Evolutionary conservation across 2,329 filamentous ascomycete genomes (phyloP), one percentile per base, ranked within the genome.

Genomic region (Chrysosporium keratinophilum): DNA sequence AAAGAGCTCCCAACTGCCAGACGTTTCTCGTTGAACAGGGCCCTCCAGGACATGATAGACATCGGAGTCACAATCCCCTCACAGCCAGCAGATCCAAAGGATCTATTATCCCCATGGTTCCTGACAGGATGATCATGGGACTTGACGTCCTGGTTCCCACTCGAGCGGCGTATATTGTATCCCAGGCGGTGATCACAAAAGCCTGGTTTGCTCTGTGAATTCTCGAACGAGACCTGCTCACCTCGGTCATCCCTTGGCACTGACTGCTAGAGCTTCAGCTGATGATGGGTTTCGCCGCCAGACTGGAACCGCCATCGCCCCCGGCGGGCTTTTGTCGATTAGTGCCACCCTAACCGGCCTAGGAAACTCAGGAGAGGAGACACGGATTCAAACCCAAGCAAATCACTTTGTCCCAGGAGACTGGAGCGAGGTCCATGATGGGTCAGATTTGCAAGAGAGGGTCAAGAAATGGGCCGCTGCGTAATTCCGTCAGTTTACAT

Each of bases 381-480:
- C 19, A 10, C 5, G 17, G 14, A 49, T 15, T 31, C 17, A 40
- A 40, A 40, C 39, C n/a, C 19, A 48, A n/a, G 6, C 12, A 28
- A 34, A 50, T 42, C 48, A 43, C n/a, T n/a, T 5, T 42, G 48
- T 50, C 47, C 47, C 47, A 50, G 20, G 20, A 19, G 47, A 50
- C 14, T 42, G 39, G 48, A 40, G 48, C 40, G 31, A 43, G 49
- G 35, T 50, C 48, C 19, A 14, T 52, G 50, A 52, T 52, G 50
- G 41, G 50, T 52, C 50, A 52, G 50, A 52, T 52, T 52, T 52
- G 14, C 17, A 52, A 17, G n/a, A 17, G 39, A 14, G 28, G 42
- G 15, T 31, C 39, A 28, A 12, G 11, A 45, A 39, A 19, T n/a
- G 39, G 19, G 40, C 33, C 17, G 23, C 41, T 5, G 19, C 37